These are phyloP conservation scores for Verticillium nonalfalfae DNA, from an alignment of 2,329 filamentous ascomycete genomes.

Conservation along the genomic window DNA sequence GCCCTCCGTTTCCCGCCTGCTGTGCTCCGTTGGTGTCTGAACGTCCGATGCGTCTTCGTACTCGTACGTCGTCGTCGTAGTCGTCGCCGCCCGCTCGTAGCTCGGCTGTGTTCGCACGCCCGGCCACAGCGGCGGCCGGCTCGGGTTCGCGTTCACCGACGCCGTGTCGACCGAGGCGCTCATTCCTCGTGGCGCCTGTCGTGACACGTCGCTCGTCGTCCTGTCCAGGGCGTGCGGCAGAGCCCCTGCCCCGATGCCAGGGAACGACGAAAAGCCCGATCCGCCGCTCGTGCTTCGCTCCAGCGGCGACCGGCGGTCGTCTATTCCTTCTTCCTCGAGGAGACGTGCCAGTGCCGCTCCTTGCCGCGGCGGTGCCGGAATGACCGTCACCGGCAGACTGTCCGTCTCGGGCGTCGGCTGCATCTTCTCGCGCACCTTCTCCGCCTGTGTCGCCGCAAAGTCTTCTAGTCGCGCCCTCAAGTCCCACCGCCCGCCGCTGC, in stretches of 20 bases:
- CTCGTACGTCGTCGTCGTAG: constrained; percentile 18
- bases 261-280: constrained; percentile 5
- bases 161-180: constrained; percentile 1
- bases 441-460: constrained; percentile 55
- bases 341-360: constrained; percentile 51
- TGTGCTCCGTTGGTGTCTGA: constrained; percentile 18
- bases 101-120: constrained; percentile 25
- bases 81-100: constrained; percentile 19
- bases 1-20: constrained; percentile 18
- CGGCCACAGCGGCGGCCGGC: constrained; percentile 35
- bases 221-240: background rate
- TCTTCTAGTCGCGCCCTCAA: constrained; percentile 51
- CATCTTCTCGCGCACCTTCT: constrained; percentile 51
- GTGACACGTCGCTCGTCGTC: constrained; percentile 8
- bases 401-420: constrained; percentile 47
- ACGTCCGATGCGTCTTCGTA: constrained; percentile 11
- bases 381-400: constrained; percentile 51
- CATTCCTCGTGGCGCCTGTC: background rate
- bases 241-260: constrained; percentile 1
- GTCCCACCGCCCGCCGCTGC: constrained; percentile 40
- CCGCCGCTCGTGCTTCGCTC: constrained; percentile 5
- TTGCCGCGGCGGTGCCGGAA: constrained; percentile 54
- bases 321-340: constrained; percentile 43
- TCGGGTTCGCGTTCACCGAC: constrained; percentile 15
- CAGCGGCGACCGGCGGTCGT: constrained; percentile 2